Conservation (phyloP, 73 alveolate genomes). For the Diophrys sp. region DNA sequence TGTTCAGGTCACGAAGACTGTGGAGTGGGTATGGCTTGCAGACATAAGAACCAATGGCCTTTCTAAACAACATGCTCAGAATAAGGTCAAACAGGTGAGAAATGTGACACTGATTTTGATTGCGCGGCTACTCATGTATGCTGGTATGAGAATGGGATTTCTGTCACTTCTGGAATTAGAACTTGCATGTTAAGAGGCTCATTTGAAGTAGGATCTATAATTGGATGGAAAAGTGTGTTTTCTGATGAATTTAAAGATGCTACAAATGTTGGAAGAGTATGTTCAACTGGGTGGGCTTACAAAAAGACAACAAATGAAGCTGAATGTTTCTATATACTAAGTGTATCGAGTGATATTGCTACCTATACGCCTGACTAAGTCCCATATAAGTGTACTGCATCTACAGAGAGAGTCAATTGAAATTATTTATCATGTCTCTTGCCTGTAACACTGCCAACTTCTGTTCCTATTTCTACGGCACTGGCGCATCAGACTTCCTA, state of each 20-base stretch:
- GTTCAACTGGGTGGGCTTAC: neutral
- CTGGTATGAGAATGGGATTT: neutral
- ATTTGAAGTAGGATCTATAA: neutral
- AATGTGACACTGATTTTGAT: neutral
- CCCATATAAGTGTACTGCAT: neutral
- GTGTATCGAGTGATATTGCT: neutral
- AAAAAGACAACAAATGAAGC: neutral
- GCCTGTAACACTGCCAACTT: neutral
- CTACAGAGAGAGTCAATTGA: too few species aligned
- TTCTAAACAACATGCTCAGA: neutral
- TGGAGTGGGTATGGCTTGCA: neutral
- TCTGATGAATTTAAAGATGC: neutral
- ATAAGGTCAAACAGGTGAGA: neutral
- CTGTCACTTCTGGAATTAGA: neutral
- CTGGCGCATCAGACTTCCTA: neutral
- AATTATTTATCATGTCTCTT: too few species aligned
- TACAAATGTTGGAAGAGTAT: neutral
- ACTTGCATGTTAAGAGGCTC: neutral
- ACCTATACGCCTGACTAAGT: neutral
- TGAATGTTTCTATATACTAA: neutral
- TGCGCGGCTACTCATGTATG: neutral
- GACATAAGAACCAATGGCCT: neutral
- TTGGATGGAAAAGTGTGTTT: neutral
- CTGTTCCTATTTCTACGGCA: neutral
- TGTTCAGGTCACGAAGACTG: neutral